These are phyloP conservation scores for Cystobasidium onofrii DNA, from an alignment of 768 basidiomycete genomes.

Conservation along the genomic window DNA sequence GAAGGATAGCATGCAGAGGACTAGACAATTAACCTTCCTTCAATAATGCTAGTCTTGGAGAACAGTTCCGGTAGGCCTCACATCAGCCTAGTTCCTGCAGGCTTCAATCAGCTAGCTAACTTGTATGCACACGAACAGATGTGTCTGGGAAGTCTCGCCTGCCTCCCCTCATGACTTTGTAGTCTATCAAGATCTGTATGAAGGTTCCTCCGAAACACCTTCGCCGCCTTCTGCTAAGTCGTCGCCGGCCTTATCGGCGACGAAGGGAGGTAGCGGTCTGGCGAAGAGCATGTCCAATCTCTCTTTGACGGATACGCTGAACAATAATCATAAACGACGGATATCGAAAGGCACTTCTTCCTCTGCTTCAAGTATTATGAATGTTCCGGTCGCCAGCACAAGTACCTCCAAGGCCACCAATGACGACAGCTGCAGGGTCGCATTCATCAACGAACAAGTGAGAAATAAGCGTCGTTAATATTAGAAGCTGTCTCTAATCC, in stretches of 20 bases:
- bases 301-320: constrained; percentile 10
- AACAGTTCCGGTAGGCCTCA: constrained; percentile 60
- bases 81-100: neutral
- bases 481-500: neutral
- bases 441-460: constrained; percentile 42
- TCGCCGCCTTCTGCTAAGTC: constrained; percentile 21
- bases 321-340: constrained; percentile 12
- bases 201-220: constrained; percentile 25
- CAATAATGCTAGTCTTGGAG: constrained; percentile 72
- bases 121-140: neutral
- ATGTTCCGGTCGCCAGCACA: neutral
- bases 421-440: constrained; percentile 28
- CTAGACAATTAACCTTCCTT: constrained; percentile 33
- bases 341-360: neutral
- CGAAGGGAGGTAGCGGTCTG: constrained; percentile 16
- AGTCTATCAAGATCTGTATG: constrained; percentile 33
- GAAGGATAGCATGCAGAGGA: too few relatives aligned
- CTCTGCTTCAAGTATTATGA: constrained; percentile 27
- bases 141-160: constrained; percentile 74
- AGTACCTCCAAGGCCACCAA: neutral
- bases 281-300: constrained; percentile 15
- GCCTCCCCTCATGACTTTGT: constrained; percentile 51
- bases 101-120: neutral
- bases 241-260: neutral
- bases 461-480: neutral